These are phyloP conservation scores for Austroboletus novae-zelandiae DNA, from an alignment of 1,284 basidiomycete genomes.

Conservation along the genomic window DNA sequence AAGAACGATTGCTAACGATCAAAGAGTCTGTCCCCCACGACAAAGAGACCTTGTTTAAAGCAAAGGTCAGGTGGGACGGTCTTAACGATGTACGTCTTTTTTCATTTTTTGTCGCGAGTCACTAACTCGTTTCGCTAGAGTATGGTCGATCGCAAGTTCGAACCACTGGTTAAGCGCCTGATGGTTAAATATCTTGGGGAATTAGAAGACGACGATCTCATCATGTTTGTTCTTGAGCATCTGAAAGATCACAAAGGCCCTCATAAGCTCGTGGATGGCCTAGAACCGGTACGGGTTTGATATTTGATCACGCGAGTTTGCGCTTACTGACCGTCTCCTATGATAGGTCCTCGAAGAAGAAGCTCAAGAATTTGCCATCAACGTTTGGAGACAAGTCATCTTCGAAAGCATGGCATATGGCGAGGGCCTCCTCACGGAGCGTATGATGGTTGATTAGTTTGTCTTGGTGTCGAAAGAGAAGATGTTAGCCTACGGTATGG, in stretches of 20 bases:
- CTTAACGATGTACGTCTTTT: constrained; percentile 71
- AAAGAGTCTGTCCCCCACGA: constrained; percentile 67
- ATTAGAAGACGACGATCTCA: constrained; percentile 83
- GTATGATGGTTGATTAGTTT: constrained; percentile 66
- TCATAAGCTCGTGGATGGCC: constrained; percentile 77
- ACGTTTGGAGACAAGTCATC: constrained; percentile 84
- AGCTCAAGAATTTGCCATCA: constrained; percentile 69
- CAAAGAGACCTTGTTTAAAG: constrained; percentile 73
- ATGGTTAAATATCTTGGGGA: constrained; percentile 86
- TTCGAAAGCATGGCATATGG: constrained; percentile 90
- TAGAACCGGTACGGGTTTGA: constrained; percentile 74
- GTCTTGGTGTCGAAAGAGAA: constrained; percentile 13
- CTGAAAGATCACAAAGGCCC: constrained; percentile 82
- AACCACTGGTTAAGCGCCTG: constrained; percentile 72
- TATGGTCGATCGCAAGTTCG: constrained; percentile 78
- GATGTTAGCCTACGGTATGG: constrained; percentile 15
- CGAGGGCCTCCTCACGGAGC: constrained; percentile 77
- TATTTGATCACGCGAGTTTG: neutral
- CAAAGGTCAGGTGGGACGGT: constrained; percentile 84
- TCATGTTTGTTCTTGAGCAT: constrained; percentile 88
- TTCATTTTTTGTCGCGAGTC: neutral
- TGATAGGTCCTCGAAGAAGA: constrained; percentile 85
- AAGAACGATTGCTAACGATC: constrained; percentile 76
- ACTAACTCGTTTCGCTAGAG: constrained; percentile 39
- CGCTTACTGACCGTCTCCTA: neutral